phyloP scores from a whole-genome alignment of 768 basidiomycete species.

The Clavulina sp. region DNA sequence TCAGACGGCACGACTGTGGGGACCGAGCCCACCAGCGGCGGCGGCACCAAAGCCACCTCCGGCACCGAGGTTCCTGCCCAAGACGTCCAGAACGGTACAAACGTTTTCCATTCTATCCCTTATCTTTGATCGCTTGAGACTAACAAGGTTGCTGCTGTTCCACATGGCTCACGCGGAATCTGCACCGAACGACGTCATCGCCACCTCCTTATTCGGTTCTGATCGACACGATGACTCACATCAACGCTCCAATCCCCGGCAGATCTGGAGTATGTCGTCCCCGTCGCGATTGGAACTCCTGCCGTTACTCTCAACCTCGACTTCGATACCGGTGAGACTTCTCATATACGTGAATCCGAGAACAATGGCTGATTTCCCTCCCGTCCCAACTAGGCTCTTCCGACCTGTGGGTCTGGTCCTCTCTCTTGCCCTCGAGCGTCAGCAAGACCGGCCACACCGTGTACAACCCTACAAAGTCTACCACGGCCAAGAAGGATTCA shows the following conservation, averaged over 20 bases:
- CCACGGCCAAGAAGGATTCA: constrained; percentile 12
- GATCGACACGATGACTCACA: too few species aligned
- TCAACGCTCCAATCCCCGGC: neutral
- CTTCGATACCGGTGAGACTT: constrained; percentile 15
- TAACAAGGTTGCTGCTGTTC: too few species aligned
- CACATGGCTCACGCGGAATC: too few species aligned
- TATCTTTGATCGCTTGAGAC: too few species aligned
- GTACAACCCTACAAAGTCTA: constrained; percentile 16
- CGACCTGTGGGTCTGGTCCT: constrained; percentile 5
- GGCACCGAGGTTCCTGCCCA: constrained; percentile 17
- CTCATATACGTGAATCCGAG: neutral
- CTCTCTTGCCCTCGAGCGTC: neutral
- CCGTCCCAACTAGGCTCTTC: neutral
- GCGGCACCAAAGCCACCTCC: constrained; percentile 9
- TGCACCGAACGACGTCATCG: too few species aligned
- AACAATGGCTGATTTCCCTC: neutral
- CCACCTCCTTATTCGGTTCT: too few species aligned
- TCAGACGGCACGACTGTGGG: neutral
- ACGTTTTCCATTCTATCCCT: too few species aligned
- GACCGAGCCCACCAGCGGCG: neutral
- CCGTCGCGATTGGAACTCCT: constrained; percentile 25
- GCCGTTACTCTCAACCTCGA: constrained; percentile 23
- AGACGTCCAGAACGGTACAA: constrained; percentile 16
- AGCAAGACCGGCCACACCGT: constrained; percentile 11
- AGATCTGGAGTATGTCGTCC: constrained; percentile 24